A percentile compares a stretch with the other conserved stretches of the same genome.
phyloP scores from a whole-genome alignment of 2,329 filamentous ascomycete species.

The Ilyonectria mors-panacis region DNA sequence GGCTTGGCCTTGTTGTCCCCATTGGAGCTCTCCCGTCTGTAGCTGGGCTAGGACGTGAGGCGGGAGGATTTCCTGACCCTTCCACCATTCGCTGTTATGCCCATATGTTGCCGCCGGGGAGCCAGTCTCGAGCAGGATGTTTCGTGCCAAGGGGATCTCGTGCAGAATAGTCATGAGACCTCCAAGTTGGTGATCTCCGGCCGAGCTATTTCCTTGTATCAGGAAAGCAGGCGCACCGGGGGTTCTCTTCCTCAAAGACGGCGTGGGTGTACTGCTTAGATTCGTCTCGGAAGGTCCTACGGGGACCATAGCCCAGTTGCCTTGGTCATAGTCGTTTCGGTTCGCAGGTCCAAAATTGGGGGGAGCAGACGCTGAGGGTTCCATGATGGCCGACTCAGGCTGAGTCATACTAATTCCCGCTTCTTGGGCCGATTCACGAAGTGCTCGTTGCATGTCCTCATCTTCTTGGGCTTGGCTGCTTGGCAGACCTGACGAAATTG shows the following conservation, averaged over 20 bases:
- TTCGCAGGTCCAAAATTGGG: slow-evolving; percentile 73
- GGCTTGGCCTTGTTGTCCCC: slow-evolving; percentile 47
- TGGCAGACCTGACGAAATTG: slow-evolving; percentile 53
- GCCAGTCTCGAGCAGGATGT: slow-evolving; percentile 65
- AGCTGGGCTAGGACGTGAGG: slow-evolving; percentile 55
- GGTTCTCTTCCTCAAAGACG: slow-evolving; percentile 61
- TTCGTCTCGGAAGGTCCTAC: slow-evolving; percentile 48
- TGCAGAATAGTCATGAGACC: slow-evolving; percentile 72
- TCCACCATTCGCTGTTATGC: slow-evolving; percentile 73
- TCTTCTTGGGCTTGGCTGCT: slow-evolving; percentile 63
- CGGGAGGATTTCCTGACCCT: slow-evolving; percentile 65
- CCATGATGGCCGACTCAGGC: slow-evolving; percentile 68
- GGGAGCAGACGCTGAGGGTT: slow-evolving; percentile 56
- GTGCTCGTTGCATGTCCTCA: slow-evolving; percentile 68
- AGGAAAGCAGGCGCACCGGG: slow-evolving; percentile 67
- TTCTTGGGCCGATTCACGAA: slow-evolving; percentile 69
- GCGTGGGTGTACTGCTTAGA: slow-evolving; percentile 42
- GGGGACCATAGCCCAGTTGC: slow-evolving; percentile 73
- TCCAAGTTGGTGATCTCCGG: slow-evolving; percentile 62
- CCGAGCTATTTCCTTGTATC: slow-evolving; percentile 52
- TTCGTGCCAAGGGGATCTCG: slow-evolving; percentile 71
- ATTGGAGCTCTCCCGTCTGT: slow-evolving; percentile 50
- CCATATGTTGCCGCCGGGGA: slow-evolving; percentile 65
- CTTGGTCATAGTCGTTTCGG: slow-evolving; percentile 67
- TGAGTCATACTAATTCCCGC: slow-evolving; percentile 60